Base-by-base conservation (phyloP, 2,329 filamentous ascomycete species). In the Fusarium sp. region DNA sequence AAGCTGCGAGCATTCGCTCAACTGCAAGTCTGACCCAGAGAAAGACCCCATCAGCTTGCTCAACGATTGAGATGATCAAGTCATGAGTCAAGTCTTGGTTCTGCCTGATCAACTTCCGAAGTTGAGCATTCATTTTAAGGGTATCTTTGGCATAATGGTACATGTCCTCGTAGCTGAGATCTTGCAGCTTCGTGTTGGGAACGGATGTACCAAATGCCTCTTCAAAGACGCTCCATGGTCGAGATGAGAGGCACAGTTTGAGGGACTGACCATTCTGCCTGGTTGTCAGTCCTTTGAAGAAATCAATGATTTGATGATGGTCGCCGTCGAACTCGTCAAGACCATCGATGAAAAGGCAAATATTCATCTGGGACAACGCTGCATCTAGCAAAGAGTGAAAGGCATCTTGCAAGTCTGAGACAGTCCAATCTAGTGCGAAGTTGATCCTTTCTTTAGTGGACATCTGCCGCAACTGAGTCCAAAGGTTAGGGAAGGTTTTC, bases 301-400 rank as follows among this genome's bases (percentile, higher is more conserved):
- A 75, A 3, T 73, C 39, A 2, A 78, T 73, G 1, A 80, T 70
- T 3, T 63, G 55, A 0, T 45, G n/a, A 15, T 78, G 74, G 5
- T 78, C 63, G 1, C 78, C 78, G 6, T 76, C 75, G 39, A 79
- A 80, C 49, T 80, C 78, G 24, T 79, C 77, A 2, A 80, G 64
- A 0, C 78, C 78, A 15, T 80, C 78, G 1, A 80, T 67, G 17
- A 80, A 77, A 0, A 74, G 53, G 4, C 76, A 78, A 6, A 78
- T 45, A 1, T 53, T 62, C 3, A 39, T 58, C 6, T 20, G 31
- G 11, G 55, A 44, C 20, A 62, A 22, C 2, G 55, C 58, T 1
- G 39, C 33, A 9, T 60, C 39, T 17, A 62, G 28, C 4, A 62
- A 33, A 6, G 45, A 60, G 45, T 52, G 38, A 6, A 62, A 60